Base-by-base conservation (phyloP, 495 filamentous ascomycete genomes). In the Choiromyces venosus region DNA sequence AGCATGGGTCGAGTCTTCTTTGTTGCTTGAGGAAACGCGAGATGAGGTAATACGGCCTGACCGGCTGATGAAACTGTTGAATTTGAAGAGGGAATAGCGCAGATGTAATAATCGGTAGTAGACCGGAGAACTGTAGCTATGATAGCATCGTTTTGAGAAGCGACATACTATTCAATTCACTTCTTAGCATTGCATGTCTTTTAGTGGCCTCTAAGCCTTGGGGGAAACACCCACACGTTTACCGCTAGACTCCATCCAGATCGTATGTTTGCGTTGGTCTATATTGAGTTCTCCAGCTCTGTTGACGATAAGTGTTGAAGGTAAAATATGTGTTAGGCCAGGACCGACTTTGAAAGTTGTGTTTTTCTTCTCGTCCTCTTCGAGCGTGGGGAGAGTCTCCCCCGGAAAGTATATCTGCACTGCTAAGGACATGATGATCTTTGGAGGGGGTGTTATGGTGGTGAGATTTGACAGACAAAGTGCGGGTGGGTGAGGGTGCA, bases 1-100 rank as follows among this genome's bases (percentile, higher is more conserved):
- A 99, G 86, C 71, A 90, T 86, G 4, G 95, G 95, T 12, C 93
- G 88, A 4, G 93, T 96, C 82, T 98, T 99, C 82, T 93, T 96
- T 44, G 89, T 94, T 36, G 93, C 95, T 72, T 88, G 88, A 82
- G 97, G 93, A 81, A 99, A 99, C 35, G 94, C 87, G 10, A 99
- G 87, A 78, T 96, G 91, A 0, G 93, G 92, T 1, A 99, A 88
- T 12, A 90, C 84, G 3, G 92, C 93, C 76, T 89, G 86, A 12
- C 93, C 82, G 0, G 91, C 90, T 81, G 96, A 89, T n/a, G 86
- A 84, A 19, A 85, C 83, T 33, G 85, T 84, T n/a, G 86, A 83
- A 56, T 86, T 79, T 74, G 80, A 83, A 73, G 85, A 85, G 72
- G 80, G 70, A 39, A 93, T 83, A 70, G 87, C 82, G 83, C 89